Conservation (phyloP, 208 protist species). For the Trypanosoma boissoni region DNA sequence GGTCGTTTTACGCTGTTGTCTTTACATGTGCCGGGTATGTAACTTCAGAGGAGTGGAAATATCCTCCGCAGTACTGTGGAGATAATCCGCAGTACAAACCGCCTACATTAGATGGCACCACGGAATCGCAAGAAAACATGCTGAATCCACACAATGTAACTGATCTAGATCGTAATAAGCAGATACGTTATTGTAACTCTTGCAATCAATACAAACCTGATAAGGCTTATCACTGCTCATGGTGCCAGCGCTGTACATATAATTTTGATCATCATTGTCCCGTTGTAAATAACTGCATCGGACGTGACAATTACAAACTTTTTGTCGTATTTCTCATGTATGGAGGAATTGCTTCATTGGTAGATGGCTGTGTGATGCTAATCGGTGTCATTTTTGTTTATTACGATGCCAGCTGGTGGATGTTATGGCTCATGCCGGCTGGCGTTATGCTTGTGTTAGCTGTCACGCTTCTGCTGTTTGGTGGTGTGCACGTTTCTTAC, state of each 20-base stretch:
- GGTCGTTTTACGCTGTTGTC: slow-evolving; percentile 43
- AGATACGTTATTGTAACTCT: slow-evolving; percentile 53
- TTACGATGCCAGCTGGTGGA: neutral
- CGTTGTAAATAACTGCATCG: slow-evolving; percentile 90
- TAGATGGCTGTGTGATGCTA: slow-evolving; percentile 28
- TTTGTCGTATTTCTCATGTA: slow-evolving; percentile 82
- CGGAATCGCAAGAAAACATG: neutral
- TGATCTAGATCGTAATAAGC: slow-evolving; percentile 28
- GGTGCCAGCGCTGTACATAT: slow-evolving; percentile 73
- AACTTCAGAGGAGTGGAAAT: slow-evolving; percentile 35
- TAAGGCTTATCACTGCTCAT: slow-evolving; percentile 78
- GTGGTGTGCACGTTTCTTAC: slow-evolving; percentile 31
- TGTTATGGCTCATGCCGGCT: slow-evolving; percentile 31
- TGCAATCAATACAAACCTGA: slow-evolving; percentile 82
- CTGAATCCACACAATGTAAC: slow-evolving; percentile 44
- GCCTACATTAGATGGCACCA: neutral
- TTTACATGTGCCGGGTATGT: slow-evolving; percentile 63
- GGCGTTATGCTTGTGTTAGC: slow-evolving; percentile 29
- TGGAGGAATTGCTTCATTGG: slow-evolving; percentile 21
- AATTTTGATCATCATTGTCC: slow-evolving; percentile 92
- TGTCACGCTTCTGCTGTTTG: slow-evolving; percentile 28
- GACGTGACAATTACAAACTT: slow-evolving; percentile 82
- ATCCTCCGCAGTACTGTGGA: slow-evolving; percentile 33
- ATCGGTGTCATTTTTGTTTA: slow-evolving; percentile 47
- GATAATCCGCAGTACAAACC: neutral